Evolutionary conservation across 148 eudicot species (phyloP).

Genomic region (Vaccinium corymbosum): DNA sequence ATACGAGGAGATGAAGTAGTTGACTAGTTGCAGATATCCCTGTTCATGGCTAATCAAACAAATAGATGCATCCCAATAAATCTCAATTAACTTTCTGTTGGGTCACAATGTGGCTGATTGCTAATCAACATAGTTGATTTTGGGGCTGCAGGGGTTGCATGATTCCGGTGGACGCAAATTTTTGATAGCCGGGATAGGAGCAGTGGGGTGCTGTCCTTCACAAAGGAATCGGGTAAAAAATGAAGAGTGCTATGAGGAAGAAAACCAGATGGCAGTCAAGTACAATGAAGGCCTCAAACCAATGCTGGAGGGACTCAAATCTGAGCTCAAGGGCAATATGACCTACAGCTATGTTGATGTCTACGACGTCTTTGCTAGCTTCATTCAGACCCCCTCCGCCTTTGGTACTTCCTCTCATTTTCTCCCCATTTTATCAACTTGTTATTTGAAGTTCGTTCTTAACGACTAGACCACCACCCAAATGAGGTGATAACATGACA

Average conservation of each 20-base stretch:
- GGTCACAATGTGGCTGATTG: not conserved
- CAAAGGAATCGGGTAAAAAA: slow-evolving; percentile 40
- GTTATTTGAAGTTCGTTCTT: no score
- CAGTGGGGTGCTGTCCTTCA: slow-evolving; percentile 70
- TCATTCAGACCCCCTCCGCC: slow-evolving; percentile 44
- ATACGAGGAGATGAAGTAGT: no score
- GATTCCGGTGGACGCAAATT: slow-evolving; percentile 63
- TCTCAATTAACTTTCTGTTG: not conserved
- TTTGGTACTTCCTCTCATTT: slow-evolving; percentile 39
- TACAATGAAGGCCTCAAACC: slow-evolving; percentile 54
- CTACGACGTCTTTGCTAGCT: slow-evolving; percentile 34
- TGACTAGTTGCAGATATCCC: no score
- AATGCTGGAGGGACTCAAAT: slow-evolving; percentile 33
- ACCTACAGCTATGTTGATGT: slow-evolving; percentile 52
- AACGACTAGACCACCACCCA: no score
- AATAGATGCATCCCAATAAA: no score
- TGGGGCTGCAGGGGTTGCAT: slow-evolving; percentile 39
- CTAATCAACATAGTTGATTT: not conserved
- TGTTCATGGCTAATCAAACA: no score
- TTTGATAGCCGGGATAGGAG: slow-evolving; percentile 39
- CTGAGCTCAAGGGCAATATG: slow-evolving; percentile 37
- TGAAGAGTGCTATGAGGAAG: slow-evolving; percentile 50
- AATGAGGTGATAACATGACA: no score
- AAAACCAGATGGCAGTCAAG: slow-evolving; percentile 48
- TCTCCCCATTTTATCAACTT: not conserved